phyloP scores from a whole-genome alignment of 1,284 basidiomycete genomes.

The Naganishia cerealis region DNA sequence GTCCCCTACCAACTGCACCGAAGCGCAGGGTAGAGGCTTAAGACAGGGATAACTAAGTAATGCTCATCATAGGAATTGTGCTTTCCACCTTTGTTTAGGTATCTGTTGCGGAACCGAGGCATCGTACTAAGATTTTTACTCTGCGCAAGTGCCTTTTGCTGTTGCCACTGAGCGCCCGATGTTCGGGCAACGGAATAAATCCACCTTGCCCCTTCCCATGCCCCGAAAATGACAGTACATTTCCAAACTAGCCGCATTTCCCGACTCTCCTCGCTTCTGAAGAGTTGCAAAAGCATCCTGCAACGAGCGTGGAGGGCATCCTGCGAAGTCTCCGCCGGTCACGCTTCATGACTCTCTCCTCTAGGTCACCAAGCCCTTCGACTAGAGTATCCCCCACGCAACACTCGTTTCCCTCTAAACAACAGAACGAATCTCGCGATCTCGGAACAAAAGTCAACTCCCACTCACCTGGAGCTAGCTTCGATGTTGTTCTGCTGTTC shows the following conservation, averaged over 20 bases:
- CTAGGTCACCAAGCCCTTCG: neutral
- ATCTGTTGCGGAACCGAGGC: neutral
- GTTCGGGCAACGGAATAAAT: too few relatives aligned
- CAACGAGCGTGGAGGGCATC: neutral
- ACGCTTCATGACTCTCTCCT: neutral
- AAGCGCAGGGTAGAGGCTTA: conserved; percentile 51
- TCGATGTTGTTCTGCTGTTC: conserved; percentile 35
- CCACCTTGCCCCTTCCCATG: too few relatives aligned
- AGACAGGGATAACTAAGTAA: conserved; percentile 65
- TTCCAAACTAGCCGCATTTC: neutral
- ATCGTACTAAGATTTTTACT: neutral
- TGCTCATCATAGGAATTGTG: conserved; percentile 52
- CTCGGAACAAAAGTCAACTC: neutral
- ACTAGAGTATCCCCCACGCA: neutral
- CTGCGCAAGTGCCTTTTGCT: too few relatives aligned
- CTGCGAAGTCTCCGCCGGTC: neutral
- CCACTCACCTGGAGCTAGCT: conserved; percentile 34
- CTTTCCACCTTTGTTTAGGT: neutral
- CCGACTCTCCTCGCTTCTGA: neutral
- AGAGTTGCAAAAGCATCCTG: neutral
- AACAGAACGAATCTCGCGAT: neutral
- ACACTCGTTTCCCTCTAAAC: neutral
- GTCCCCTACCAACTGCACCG: conserved; percentile 24
- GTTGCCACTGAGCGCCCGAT: too few relatives aligned
- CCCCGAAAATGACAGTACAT: neutral